Evolutionary conservation across 176 grass and related monocot species (phyloP).

Genomic region (Alopecurus myosuroides): DNA sequence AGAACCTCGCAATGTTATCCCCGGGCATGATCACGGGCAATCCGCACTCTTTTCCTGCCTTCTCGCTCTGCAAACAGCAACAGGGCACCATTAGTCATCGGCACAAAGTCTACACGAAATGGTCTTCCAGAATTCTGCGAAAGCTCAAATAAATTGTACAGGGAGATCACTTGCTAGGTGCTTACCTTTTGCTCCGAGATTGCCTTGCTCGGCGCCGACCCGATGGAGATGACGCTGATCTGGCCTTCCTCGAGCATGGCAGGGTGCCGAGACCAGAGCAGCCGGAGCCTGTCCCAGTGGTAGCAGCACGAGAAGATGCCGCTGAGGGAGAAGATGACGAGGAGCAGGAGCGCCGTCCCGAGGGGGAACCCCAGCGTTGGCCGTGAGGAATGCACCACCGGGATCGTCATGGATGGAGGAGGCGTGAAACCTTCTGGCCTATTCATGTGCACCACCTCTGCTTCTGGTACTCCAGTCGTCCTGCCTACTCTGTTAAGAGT

Average conservation of each 20-base stretch:
- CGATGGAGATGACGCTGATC: conserved; percentile 26
- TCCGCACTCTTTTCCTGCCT: conserved; percentile 42
- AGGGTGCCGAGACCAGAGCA: conserved; percentile 38
- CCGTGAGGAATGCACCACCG: conserved; percentile 37
- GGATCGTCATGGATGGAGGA: conserved; percentile 36
- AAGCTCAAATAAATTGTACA: neutral
- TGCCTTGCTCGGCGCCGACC: conserved; percentile 29
- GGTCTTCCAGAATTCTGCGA: neutral
- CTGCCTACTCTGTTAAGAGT: conserved; percentile 21
- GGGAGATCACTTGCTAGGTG: neutral
- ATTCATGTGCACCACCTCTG: conserved; percentile 33
- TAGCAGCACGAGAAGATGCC: conserved; percentile 89
- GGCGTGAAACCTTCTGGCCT: conserved; percentile 38
- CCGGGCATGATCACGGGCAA: conserved; percentile 91
- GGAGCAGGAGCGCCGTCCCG: conserved; percentile 71
- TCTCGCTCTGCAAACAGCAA: conserved; percentile 36
- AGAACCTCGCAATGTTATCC: conserved; percentile 73
- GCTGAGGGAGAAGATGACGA: conserved; percentile 92
- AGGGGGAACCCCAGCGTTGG: conserved; percentile 80
- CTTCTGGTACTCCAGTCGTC: neutral
- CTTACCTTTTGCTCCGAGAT: conserved; percentile 39
- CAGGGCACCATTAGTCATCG: neutral
- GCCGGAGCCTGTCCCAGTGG: conserved; percentile 90
- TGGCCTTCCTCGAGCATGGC: conserved; percentile 19
- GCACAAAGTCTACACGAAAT: neutral